Conservation (phyloP, 1,284 basidiomycete genomes). For the Phellopilus nigrolimitatus region DNA sequence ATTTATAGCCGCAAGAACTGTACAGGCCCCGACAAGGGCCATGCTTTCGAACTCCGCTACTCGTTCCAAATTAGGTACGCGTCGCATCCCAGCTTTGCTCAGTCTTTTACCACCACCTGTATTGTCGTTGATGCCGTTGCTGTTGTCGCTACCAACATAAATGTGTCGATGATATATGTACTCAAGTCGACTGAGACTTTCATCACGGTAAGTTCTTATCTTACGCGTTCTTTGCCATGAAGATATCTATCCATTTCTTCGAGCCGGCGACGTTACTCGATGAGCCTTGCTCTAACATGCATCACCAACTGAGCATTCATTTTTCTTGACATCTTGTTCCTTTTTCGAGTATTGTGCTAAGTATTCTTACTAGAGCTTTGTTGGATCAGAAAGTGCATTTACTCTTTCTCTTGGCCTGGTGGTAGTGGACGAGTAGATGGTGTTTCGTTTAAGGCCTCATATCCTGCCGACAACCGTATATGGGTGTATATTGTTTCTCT, state of each 20-base stretch:
- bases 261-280: conserved; percentile 22
- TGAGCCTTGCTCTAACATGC: conserved; percentile 25
- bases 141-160: too few species aligned
- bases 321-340: conserved; percentile 1
- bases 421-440: neutral
- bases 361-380: neutral
- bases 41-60: conserved; percentile 7
- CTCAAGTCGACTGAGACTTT: too few species aligned
- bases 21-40: too few species aligned
- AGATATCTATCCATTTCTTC: conserved; percentile 22
- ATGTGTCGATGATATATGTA: too few species aligned
- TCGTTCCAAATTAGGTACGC: too few species aligned
- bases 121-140: too few species aligned
- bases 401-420: too few species aligned
- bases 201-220: neutral
- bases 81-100: neutral
- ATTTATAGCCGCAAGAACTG: conserved; percentile 13
- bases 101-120: too few species aligned
- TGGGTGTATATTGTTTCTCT: too few species aligned
- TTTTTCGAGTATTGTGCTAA: neutral
- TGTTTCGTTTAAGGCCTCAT: neutral
- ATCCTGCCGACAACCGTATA: neutral
- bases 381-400: too few species aligned
- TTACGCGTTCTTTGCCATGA: conserved; percentile 11
- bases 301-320: conserved; percentile 24